phyloP scores from a whole-genome alignment of 331 rosid genomes.

The Pyrus hybrid region DNA sequence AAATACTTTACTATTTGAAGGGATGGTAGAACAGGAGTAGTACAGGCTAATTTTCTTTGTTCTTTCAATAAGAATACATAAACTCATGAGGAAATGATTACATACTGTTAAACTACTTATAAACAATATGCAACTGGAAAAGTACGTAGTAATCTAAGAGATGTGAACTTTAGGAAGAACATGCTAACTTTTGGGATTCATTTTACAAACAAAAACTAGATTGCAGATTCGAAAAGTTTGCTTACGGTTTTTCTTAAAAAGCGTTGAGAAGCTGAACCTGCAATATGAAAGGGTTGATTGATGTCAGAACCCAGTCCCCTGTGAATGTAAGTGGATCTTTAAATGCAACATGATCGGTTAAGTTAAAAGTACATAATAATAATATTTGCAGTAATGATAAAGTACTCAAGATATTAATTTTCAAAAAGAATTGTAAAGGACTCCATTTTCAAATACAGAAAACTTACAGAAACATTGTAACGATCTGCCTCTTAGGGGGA shows the following conservation, averaged over 20 bases:
- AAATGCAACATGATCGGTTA: conserved; percentile 1
- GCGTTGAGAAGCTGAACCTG: conserved; percentile 98
- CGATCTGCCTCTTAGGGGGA: conserved; percentile 75
- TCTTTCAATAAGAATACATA: not conserved
- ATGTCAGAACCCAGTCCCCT: conserved; percentile 23
- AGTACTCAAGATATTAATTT: not conserved
- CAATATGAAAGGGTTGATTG: conserved; percentile 25
- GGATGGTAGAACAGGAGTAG: conserved; percentile 6
- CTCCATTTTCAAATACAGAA: not conserved
- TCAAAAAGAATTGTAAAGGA: not conserved
- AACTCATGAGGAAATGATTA: not conserved
- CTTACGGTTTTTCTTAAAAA: conserved; percentile 93
- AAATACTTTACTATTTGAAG: conserved; percentile 16
- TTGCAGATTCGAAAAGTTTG: conserved; percentile 12
- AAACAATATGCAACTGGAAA: not conserved
- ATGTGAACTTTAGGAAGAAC: not conserved
- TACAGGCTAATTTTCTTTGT: not conserved
- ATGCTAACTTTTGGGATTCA: not conserved
- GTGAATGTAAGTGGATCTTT: conserved; percentile 2
- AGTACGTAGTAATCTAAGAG: not conserved
- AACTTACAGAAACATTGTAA: conserved; percentile 68
- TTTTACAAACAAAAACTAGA: conserved; percentile 1
- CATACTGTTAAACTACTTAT: not conserved
- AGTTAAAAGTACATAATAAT: too few species aligned
- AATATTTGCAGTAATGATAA: not conserved